Conservation (phyloP, 208 protist species). For the Trypanosoma conorhini region DNA sequence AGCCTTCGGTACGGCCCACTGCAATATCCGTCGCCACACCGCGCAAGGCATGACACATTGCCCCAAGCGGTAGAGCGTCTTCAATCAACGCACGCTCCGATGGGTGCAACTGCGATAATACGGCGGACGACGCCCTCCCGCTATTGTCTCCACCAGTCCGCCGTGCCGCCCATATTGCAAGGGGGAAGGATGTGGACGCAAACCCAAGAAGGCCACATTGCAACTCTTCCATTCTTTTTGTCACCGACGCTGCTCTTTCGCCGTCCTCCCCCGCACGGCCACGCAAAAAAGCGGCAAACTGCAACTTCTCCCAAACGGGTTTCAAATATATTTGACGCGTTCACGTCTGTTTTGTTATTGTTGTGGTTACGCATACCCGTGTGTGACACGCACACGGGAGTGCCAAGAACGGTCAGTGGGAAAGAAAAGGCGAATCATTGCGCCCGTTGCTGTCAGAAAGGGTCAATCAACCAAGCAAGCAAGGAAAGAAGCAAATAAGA, state of each 20-base stretch:
- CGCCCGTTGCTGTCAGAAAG: not conserved
- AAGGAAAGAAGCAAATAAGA: not conserved
- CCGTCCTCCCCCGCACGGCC: not conserved
- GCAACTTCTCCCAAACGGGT: not conserved
- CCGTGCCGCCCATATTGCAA: not conserved
- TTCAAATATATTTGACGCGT: not conserved
- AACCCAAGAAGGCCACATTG: slow-evolving; percentile 81
- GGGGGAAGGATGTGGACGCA: slow-evolving; percentile 43
- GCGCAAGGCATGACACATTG: slow-evolving; percentile 41
- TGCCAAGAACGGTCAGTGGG: not conserved
- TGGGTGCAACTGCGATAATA: slow-evolving; percentile 55
- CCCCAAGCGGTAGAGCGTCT: slow-evolving; percentile 56
- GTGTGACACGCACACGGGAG: not conserved
- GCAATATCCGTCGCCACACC: slow-evolving; percentile 35
- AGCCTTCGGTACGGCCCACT: slow-evolving; percentile 48
- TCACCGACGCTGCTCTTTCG: not conserved
- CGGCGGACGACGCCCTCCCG: not conserved
- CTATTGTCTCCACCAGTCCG: not conserved
- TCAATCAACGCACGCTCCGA: slow-evolving; percentile 58
- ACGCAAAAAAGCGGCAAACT: not conserved
- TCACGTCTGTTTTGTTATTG: not conserved
- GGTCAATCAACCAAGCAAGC: not conserved
- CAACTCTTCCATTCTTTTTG: slow-evolving; percentile 78
- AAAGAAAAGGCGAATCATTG: not conserved
- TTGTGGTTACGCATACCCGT: not conserved